These are phyloP conservation scores for Myxozyma neotropica DNA, from an alignment of 805 yeast genomes.

Conservation along the genomic window DNA sequence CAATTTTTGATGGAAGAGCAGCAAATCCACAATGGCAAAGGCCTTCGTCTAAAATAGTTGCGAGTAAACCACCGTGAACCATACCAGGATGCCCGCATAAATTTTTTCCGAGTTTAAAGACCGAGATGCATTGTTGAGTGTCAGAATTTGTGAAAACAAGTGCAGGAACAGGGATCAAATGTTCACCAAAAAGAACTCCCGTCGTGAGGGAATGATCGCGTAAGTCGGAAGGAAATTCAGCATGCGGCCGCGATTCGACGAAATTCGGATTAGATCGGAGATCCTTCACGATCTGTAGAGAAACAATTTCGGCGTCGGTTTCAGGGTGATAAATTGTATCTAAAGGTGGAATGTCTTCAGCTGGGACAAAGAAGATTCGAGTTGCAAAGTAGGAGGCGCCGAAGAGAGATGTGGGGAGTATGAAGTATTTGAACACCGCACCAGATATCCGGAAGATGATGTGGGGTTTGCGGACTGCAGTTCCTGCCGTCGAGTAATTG, in stretches of 20 bases:
- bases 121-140: slow-evolving; percentile 54
- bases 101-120: slow-evolving; percentile 70
- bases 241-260: slow-evolving; percentile 38
- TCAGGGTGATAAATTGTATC: neutral
- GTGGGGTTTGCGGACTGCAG: neutral
- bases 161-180: slow-evolving; percentile 78
- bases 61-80: slow-evolving; percentile 83
- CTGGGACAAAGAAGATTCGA: neutral
- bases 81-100: slow-evolving; percentile 70
- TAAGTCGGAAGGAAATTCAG: slow-evolving; percentile 35
- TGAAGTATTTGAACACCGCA: neutral
- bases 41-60: slow-evolving; percentile 84
- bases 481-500: neutral
- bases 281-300: slow-evolving; percentile 10
- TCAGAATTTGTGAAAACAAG: slow-evolving; percentile 61
- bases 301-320: slow-evolving; percentile 10
- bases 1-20: slow-evolving; percentile 72
- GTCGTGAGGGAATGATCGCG: slow-evolving; percentile 45
- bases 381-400: neutral
- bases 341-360: no score
- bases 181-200: slow-evolving; percentile 67
- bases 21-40: slow-evolving; percentile 86
- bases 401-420: slow-evolving; percentile 8
- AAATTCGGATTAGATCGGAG: slow-evolving; percentile 36
- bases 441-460: neutral